Conservation (phyloP, 352 stramenopile species). For the Pythium biforme region DNA sequence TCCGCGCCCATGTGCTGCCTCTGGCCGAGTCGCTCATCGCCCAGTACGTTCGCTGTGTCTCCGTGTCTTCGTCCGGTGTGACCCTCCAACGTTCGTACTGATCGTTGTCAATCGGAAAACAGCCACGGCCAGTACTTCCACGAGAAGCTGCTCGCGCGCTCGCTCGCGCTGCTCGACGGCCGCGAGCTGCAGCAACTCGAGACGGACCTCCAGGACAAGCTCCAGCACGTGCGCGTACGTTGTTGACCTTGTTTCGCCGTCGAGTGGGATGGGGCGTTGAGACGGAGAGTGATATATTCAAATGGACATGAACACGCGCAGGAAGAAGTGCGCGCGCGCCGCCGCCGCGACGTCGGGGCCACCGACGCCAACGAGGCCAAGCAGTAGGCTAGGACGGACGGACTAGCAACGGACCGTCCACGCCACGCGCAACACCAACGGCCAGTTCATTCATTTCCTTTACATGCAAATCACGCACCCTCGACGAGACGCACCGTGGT, state of each 20-base stretch:
- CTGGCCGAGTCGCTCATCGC: constrained; percentile 53
- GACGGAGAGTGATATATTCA: neutral
- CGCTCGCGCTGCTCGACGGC: constrained; percentile 45
- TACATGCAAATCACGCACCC: too few relatives aligned
- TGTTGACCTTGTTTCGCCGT: too few relatives aligned
- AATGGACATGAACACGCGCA: neutral
- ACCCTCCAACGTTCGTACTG: too few relatives aligned
- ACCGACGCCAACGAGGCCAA: constrained; percentile 12
- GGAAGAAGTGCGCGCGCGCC: constrained; percentile 33
- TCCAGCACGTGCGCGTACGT: constrained; percentile 48
- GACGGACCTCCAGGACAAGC: constrained; percentile 50
- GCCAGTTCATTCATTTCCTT: too few relatives aligned
- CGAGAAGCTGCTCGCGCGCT: constrained; percentile 51
- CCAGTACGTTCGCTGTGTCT: constrained; percentile 34
- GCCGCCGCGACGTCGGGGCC: neutral
- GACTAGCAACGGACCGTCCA: too few relatives aligned
- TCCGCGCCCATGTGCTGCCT: constrained; percentile 47
- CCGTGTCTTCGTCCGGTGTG: too few relatives aligned
- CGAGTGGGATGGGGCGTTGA: too few relatives aligned
- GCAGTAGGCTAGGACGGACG: too few relatives aligned
- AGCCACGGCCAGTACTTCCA: constrained; percentile 67
- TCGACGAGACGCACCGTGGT: neutral
- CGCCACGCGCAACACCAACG: too few relatives aligned
- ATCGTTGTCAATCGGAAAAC: too few relatives aligned
- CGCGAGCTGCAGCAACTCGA: constrained; percentile 47